phyloP scores from a whole-genome alignment of 1,284 basidiomycete genomes.

The Retiboletus flavoniger region DNA sequence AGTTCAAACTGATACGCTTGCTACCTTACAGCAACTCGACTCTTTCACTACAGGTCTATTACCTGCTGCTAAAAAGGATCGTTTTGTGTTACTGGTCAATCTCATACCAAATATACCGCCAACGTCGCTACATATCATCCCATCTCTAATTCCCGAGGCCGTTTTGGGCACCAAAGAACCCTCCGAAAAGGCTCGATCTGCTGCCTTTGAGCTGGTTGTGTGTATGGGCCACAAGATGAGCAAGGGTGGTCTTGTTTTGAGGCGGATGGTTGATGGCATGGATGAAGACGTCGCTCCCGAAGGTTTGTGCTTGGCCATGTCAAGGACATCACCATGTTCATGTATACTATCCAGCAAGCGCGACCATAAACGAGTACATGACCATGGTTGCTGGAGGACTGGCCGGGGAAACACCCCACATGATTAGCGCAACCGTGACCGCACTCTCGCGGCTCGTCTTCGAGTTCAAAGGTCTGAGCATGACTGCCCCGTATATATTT shows the following conservation, averaged over 20 bases:
- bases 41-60: slow-evolving; percentile 64
- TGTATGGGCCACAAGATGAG: slow-evolving; percentile 94
- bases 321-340: slow-evolving; percentile 4
- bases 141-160: slow-evolving; percentile 90
- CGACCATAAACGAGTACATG: slow-evolving; percentile 89
- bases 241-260: slow-evolving; percentile 80
- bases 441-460: slow-evolving; percentile 92
- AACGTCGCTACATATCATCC: slow-evolving; percentile 80
- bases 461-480: slow-evolving; percentile 82
- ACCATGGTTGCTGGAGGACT: slow-evolving; percentile 97
- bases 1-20: slow-evolving; percentile 42
- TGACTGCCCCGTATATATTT: not conserved
- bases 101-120: slow-evolving; percentile 75
- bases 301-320: slow-evolving; percentile 41
- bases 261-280: slow-evolving; percentile 78
- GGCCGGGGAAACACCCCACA: slow-evolving; percentile 92
- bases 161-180: slow-evolving; percentile 98
- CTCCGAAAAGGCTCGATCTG: slow-evolving; percentile 87
- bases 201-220: slow-evolving; percentile 90
- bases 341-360: slow-evolving; percentile 52
- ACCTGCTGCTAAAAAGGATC: slow-evolving; percentile 92
- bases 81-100: slow-evolving; percentile 73
- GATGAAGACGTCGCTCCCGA: slow-evolving; percentile 65
- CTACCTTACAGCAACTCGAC: slow-evolving; percentile 58
- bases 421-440: slow-evolving; percentile 97